Base-by-base conservation (phyloP, 1,284 basidiomycete species). In the Caloboletus firmus region DNA sequence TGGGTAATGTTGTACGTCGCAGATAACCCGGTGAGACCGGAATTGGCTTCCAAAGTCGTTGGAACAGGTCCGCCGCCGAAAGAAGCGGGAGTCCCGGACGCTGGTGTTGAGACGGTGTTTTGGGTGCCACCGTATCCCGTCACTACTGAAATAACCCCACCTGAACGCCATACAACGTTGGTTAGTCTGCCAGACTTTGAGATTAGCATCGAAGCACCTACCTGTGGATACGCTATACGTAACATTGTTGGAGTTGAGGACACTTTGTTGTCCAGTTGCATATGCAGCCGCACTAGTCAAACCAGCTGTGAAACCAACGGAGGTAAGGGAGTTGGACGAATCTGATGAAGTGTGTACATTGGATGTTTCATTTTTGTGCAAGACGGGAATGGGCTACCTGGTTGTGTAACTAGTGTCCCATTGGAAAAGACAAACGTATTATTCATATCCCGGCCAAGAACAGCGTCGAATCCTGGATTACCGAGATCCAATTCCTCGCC, bases 11-110 rank as follows among this genome's bases (percentile, higher is more conserved):
- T 54, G 24, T 45, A 54, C 15, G 24, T 54, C 31, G 24, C 5
- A 15, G 51, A 54, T 20, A 54, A 15, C 13, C 52, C 52, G 10
- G 12, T 2, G 4, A 39, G 36, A 15, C 10, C 15, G 2, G 52
- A 35, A 12, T 18, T 40, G 8, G 52, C 17, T 15, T 28, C 18
- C 36, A 54, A 20, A 17, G 13, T 30, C 9, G 31, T n/a, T 35
- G 51, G 51, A 24, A 54, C 36, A 9, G 15, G 17, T 18, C 52
- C 52, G 31, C 51, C 52, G 18, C 52, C 51, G 32, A 54, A 54
- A 5, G 52, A 6, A 5, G 52, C 42, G 4, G 52, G 42, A 7
- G 24, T 34, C 3, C 37, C 52, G 2, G 26, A 15, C 17, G 9
- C 15, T 24, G 32, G 30, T 35, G 20, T 36, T 11, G 39, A 31